Base-by-base conservation (phyloP, 768 basidiomycete genomes). In the Pisolithus microcarpus region DNA sequence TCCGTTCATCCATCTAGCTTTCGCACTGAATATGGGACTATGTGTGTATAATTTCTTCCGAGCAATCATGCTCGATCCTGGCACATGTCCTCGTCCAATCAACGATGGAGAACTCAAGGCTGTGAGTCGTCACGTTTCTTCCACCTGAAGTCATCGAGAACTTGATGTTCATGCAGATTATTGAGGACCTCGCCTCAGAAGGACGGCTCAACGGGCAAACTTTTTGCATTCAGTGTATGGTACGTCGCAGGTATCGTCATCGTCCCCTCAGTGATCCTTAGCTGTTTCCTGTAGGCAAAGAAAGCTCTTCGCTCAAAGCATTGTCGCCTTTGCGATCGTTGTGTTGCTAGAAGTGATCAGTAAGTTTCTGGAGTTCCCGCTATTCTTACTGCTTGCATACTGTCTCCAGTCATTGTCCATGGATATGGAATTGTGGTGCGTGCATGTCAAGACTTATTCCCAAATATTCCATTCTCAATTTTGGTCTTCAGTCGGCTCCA, bases 351-450 rank as follows among this genome's bases (percentile, higher is more conserved):
- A 43, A 89, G 85, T 61, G 96, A 99, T 61, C 96, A 99, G 92
- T 96, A 65, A 64, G 89, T 74, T 13, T 16, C 34, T 26, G 19
- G 18, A 19, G 8, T 52, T 30, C 10, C 19, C 28, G 7, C 15
- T 26, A 19, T 4, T 49, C 3, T 3, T 28, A 47, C 7, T 15
- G 11, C 13, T 37, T 48, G 57, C n/a, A 63, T 24, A 31, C 44
- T 2, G 18, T 26, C 26, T 49, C 7, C 43, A 95, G 93, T 60
- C 94, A 99, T 60, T 98, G 96, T 59, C 96, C 95, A 1, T 99
- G 96, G 96, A 85, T 97, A 15, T 99, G 94, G 94, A 98, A 98
- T 69, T 97, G 95, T 65, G 83, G 91, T 91, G 63, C 24, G 86
- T 68, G 30, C 54, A 7, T n/a, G 13, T n/a, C 23, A 16, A n/a